phyloP scores from a whole-genome alignment of 768 basidiomycete genomes.

The Lactarius sanguifluus region DNA sequence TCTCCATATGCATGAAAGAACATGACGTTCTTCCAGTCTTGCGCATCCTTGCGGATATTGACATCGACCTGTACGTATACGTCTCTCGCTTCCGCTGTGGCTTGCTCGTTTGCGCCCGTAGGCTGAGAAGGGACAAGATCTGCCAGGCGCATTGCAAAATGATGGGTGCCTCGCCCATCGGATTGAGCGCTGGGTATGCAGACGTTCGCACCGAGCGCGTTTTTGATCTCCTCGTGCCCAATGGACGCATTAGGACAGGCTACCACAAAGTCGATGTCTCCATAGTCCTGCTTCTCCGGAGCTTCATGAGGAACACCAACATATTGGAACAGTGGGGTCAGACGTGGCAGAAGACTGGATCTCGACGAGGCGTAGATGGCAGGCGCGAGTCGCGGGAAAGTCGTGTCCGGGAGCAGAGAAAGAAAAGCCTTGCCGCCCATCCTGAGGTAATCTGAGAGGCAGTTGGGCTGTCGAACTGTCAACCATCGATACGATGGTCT shows the following conservation, averaged over 20 bases:
- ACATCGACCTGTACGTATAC: constrained; percentile 59
- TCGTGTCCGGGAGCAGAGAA: constrained; percentile 40
- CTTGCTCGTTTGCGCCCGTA: constrained; percentile 32
- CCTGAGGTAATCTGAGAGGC: constrained; percentile 5
- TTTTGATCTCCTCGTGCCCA: constrained; percentile 33
- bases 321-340: constrained; percentile 48
- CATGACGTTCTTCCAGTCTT: constrained; percentile 49
- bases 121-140: constrained; percentile 39
- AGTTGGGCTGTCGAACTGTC: neutral
- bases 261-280: constrained; percentile 71
- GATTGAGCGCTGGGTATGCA: constrained; percentile 43
- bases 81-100: constrained; percentile 23
- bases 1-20: constrained; percentile 70
- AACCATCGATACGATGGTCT: neutral
- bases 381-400: constrained; percentile 65
- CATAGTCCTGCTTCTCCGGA: constrained; percentile 63
- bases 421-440: constrained; percentile 78
- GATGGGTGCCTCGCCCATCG: constrained; percentile 56
- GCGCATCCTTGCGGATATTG: constrained; percentile 51
- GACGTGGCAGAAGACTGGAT: constrained; percentile 40
- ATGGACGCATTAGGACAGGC: constrained; percentile 40
- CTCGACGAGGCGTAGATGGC: constrained; percentile 53
- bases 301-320: constrained; percentile 61
- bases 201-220: constrained; percentile 44
- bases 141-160: constrained; percentile 55